Conservation (phyloP, 148 eudicot genomes). For the Fagopyrum homotropicum region DNA sequence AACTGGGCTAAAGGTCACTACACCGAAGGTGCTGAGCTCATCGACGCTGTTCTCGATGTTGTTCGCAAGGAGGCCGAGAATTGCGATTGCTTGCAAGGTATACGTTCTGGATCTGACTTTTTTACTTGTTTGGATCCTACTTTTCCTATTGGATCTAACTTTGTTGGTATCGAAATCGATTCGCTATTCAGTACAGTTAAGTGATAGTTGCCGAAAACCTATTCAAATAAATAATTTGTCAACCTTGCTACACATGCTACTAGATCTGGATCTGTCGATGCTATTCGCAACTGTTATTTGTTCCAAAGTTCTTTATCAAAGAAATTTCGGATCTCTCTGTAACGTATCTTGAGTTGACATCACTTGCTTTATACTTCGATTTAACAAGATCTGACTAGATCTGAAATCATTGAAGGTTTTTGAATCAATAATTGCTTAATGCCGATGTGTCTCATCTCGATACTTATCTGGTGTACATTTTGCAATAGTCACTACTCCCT, state of each 20-base stretch:
- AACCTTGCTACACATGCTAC: not conserved
- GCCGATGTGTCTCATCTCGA: not conserved
- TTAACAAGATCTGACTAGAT: not conserved
- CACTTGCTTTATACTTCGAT: not conserved
- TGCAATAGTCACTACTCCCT: not conserved
- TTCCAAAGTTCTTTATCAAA: not conserved
- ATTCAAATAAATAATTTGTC: not conserved
- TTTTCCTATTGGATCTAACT: not conserved
- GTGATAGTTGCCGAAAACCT: not conserved
- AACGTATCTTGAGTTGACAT: not conserved
- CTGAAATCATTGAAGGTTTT: not conserved
- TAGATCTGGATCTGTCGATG: not conserved
- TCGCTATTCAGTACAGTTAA: not conserved
- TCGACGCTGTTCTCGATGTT: conserved; percentile 16
- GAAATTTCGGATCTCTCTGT: not conserved
- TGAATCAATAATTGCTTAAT: not conserved
- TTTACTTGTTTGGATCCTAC: not conserved
- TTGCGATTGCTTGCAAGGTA: conserved; percentile 17
- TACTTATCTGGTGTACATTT: not conserved
- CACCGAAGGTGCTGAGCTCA: conserved; percentile 15
- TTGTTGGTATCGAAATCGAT: not conserved
- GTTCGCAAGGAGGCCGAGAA: conserved; percentile 18
- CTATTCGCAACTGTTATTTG: not conserved
- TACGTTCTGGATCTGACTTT: not conserved
- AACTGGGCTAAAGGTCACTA: conserved; percentile 17